Conservation (phyloP, 2,329 filamentous ascomycete species). For the Coniochaeta pulveracea region DNA sequence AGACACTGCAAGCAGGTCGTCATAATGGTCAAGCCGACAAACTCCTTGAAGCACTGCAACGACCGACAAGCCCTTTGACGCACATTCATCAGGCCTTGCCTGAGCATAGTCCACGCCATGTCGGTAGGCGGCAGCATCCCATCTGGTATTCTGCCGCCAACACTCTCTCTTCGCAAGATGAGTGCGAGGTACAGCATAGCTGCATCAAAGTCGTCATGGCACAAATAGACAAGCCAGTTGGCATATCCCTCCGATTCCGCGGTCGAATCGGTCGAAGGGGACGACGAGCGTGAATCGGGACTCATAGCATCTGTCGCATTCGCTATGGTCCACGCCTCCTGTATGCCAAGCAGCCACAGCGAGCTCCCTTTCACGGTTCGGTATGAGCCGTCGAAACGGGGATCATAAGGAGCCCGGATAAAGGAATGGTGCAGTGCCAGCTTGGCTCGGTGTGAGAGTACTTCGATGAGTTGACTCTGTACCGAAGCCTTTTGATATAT, state of each 20-base stretch:
- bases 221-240: slow-evolving; percentile 14
- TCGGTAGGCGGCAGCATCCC: slow-evolving; percentile 6
- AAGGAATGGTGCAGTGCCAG: slow-evolving; percentile 4
- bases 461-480: slow-evolving; percentile 2
- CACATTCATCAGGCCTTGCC: slow-evolving; percentile 8
- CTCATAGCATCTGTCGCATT: not conserved
- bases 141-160: slow-evolving; percentile 3
- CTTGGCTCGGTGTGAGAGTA: not conserved
- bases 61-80: slow-evolving; percentile 12
- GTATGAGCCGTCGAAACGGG: not conserved
- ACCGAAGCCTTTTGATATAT: not conserved
- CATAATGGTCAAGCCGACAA: slow-evolving; percentile 10
- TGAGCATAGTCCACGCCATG: slow-evolving; percentile 6
- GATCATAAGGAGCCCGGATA: not conserved
- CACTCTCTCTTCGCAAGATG: slow-evolving; percentile 7
- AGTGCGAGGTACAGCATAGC: slow-evolving; percentile 12
- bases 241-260: slow-evolving; percentile 1
- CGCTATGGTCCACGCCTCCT: slow-evolving; percentile 9
- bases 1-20: slow-evolving; percentile 10
- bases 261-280: slow-evolving; percentile 3
- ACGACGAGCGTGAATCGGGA: slow-evolving; percentile 4
- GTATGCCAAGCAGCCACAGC: slow-evolving; percentile 12
- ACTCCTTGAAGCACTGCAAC: slow-evolving; percentile 13
- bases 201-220: slow-evolving; percentile 14
- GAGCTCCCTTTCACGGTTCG: slow-evolving; percentile 6